Evolutionary conservation across 2,329 filamentous ascomycete species (phyloP), one percentile per base, ranked within the genome.

Genomic region (Fusarium continuum): DNA sequence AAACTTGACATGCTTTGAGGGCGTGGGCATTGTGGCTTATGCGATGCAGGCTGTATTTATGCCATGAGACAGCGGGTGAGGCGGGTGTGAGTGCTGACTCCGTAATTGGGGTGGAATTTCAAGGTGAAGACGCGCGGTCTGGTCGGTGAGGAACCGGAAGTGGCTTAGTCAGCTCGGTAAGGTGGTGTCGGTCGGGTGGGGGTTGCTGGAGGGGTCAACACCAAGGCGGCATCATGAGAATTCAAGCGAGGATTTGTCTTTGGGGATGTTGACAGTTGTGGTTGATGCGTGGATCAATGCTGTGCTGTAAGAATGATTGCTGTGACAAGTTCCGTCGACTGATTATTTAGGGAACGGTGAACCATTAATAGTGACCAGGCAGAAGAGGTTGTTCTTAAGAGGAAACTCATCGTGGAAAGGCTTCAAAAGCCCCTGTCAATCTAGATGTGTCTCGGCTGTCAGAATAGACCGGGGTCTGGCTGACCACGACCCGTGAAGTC

Each of bases 1-100:
- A 70, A 87, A 88, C 68, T 82, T 85, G 72, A 87, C 83, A 51
- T 74, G 69, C 44, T 70, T 71, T 29, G 65, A 64, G 11, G 52
- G 56, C 14, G 54, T 36, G 32, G 66, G 54, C 68, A 70, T 70
- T 47, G 45, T 31, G 16, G 23, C 25, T 44, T 28, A 63, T 48
- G 48, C 22, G 39, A 46, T 48, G 19, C 26, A 38, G 26, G 25
- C 28, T 14, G 13, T 29, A 14, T 14, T 29, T 29, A 52, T 45
- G 40, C 44, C 19, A 20, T 51, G 16, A 38, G 26, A 29, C 17
- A 47, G 51, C 48, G 41, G 46, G 28, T 34, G 29, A 32, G 47
- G 22, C 48, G 48, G 46, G 61, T 63, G 34, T 31, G 25, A 32
- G n/a, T 49, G 35, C 31, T 14, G 19, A 19, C 6, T 40, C 20